These are phyloP conservation scores for Ceratonia siliqua DNA, from an alignment of 306 rosid species.

Conservation along the genomic window DNA sequence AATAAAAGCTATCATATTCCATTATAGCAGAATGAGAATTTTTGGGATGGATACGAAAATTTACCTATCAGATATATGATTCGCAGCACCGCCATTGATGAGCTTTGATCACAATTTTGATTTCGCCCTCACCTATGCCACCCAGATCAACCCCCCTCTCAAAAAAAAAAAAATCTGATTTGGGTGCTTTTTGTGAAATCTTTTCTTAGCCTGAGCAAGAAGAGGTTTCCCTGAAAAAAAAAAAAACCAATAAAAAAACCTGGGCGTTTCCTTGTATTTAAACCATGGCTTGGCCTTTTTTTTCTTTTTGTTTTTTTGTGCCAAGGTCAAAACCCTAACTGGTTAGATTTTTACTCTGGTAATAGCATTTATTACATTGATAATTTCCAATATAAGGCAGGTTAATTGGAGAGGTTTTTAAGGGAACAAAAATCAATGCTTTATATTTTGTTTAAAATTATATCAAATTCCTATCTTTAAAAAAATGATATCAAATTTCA, in stretches of 20 bases:
- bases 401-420: neutral
- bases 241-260: neutral
- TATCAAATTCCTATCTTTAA: neutral
- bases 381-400: neutral
- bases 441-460: neutral
- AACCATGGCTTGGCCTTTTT: neutral
- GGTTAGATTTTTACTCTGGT: constrained; percentile 41
- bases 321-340: constrained; percentile 28
- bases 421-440: neutral
- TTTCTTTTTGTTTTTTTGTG: neutral
- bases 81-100: constrained; percentile 39
- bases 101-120: constrained; percentile 29
- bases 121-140: neutral
- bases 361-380: neutral
- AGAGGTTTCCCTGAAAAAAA: neutral
- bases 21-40: constrained; percentile 25
- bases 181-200: neutral
- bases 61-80: constrained; percentile 38
- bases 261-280: neutral
- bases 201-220: neutral
- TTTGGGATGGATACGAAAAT: neutral
- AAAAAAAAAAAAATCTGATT: neutral
- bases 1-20: neutral
- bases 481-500: neutral
- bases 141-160: neutral